These are phyloP conservation scores for Mycena indigotica DNA, from an alignment of 768 basidiomycete genomes.

Conservation along the genomic window DNA sequence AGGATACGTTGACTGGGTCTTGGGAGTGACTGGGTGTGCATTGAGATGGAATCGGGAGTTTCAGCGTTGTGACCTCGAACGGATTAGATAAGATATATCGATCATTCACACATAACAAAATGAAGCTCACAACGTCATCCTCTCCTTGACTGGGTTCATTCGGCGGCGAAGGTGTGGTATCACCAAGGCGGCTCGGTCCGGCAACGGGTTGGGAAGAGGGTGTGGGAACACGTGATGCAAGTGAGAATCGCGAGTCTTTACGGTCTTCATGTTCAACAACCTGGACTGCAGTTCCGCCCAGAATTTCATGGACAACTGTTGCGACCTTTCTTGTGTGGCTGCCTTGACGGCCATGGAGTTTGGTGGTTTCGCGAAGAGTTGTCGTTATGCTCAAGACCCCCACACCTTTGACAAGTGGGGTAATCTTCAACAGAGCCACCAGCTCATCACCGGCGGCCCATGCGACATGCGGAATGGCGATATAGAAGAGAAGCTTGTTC, in stretches of 20 bases:
- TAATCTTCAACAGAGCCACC: conserved; percentile 81
- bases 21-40: conserved; percentile 72
- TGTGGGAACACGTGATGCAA: neutral
- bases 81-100: too few species aligned
- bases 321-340: conserved; percentile 58
- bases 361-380: conserved; percentile 74
- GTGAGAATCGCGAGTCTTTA: conserved; percentile 2
- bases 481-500: conserved; percentile 92
- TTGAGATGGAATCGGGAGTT: conserved; percentile 59
- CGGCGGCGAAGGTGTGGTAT: neutral
- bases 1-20: conserved; percentile 76
- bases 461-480: conserved; percentile 92
- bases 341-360: conserved; percentile 56
- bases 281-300: conserved; percentile 56
- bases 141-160: conserved; percentile 19
- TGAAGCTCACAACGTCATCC: conserved; percentile 16
- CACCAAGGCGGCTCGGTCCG: conserved; percentile 4
- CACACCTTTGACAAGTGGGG: conserved; percentile 84
- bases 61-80: conserved; percentile 55
- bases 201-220: neutral
- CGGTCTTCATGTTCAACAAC: conserved; percentile 21
- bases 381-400: conserved; percentile 72
- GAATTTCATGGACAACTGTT: conserved; percentile 68
- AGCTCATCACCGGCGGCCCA: conserved; percentile 91
- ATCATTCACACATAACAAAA: neutral